Evolutionary conservation across 2,329 filamentous ascomycete genomes (phyloP), one percentile per base, ranked within the genome.

Genomic region (Ascochyta rabiei): DNA sequence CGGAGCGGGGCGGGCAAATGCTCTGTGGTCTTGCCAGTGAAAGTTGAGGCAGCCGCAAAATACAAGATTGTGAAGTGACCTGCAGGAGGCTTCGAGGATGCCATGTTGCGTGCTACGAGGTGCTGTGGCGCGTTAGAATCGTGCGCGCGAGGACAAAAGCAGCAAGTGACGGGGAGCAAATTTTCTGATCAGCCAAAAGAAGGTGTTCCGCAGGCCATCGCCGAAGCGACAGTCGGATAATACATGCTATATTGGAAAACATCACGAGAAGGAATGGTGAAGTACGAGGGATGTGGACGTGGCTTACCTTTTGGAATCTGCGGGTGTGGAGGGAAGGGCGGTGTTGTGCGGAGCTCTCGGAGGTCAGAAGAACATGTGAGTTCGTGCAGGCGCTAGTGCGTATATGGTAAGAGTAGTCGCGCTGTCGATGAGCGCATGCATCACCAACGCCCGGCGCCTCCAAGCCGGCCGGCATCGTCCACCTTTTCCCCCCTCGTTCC

Each of bases 11-110:
- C 89, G 2, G 84, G 79, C 10, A 95, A 72, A 15, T 77, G 68
- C 68, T 95, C 90, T 57, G 80, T 79, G 56, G 87, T 81, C 68
- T 85, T 89, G n/a, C 80, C 79, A 1, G 90, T 91, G 73, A 84
- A 90, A 28, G 87, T 87, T 53, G 84, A 82, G 13, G 90, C 89
- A 58, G 85, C 84, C 53, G 90, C 91, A 76, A 96, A 96, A 77
- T 93, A 96, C 50, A 95, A 84, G 40, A 96, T 79, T 53, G 83
- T 89, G 78, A 95, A 96, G 62, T 90, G 83, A n/a, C 83, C 87
- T 38, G 77, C 61, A 1, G 85, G 84, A 10, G 83, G 75, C 57
- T 81, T 83, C 0, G 80, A 46, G 37, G 70, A 56, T 28, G 73
- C 67, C 77, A 79, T 79, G 38, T 21, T 58, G 39, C 18, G 12